Base-by-base conservation (phyloP, 2,329 filamentous ascomycete species). In the Diaporthe longicolla region DNA sequence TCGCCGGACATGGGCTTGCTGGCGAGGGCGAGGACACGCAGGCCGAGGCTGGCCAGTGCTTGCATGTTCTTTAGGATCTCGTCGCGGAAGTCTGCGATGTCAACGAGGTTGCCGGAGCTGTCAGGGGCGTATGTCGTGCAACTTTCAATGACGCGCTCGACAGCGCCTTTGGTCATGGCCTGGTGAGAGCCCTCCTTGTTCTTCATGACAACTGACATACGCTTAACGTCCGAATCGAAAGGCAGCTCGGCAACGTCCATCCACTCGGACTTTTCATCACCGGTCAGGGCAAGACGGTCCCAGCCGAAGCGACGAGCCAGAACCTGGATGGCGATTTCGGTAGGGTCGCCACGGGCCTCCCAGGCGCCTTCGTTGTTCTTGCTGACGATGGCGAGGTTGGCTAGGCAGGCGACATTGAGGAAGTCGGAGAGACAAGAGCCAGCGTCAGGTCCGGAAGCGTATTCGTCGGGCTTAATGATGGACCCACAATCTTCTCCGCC, bases 311-410 rank as follows among this genome's bases (percentile, higher is more conserved):
- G 89, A 65, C 87, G 87, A 17, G 91, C 89, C 77, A 93, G 92
- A 1, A 93, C 91, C 77, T 92, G 91, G 58, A 93, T 91, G 4
- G 91, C 91, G 72, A 93, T 92, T 76, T 93, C 91, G 0, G 91
- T 93, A 0, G 89, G 89, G 78, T 91, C 89, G 32, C 90, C 90
- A 61, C 88, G 86, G 65, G 89, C 88, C 70, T 87, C 84, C 90
- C 90, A 92, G 66, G 84, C 80, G 13, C 77, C 77, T 43, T 87
- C 82, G 4, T 32, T 35, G 37, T 70, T 37, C 15, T 82, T 85
- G 74, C 87, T 85, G 76, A 90, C 87, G 70, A 85, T 85, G 4
- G 90, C 89, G 13, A 92, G 82, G 76, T 92, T 92, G n/a, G 89
- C 89, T 72, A 91, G 84, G 0, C 89, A 86, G 8, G 89, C 87